Percentiles rank a stretch among this genome's conserved stretches.
These are phyloP conservation scores for Neckera pumila DNA, from an alignment of 225 moss, liverwort and hornwort species.

Conservation along the genomic window DNA sequence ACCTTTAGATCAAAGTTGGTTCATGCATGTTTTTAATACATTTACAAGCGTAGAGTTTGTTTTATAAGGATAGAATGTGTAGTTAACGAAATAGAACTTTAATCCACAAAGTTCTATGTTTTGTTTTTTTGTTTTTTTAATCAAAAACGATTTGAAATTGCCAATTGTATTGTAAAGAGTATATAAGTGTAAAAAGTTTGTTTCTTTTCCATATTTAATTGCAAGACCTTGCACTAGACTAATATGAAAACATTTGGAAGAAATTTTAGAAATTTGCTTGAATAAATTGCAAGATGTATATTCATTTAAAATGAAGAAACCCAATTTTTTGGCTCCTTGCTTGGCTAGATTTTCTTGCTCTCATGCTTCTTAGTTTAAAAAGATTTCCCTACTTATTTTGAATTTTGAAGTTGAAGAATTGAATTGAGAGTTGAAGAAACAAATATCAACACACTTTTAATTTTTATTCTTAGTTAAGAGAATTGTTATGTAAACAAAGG, in stretches of 20 bases:
- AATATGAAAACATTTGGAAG: neutral
- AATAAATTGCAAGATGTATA: neutral
- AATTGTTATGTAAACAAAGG: neutral
- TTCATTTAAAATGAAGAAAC: neutral
- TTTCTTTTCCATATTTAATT: no score
- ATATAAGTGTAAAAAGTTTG: no score
- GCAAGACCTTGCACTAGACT: neutral
- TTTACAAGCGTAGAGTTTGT: neutral
- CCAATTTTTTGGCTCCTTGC: neutral
- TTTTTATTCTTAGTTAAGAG: neutral
- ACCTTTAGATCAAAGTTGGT: fast-evolving
- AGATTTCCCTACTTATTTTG: fast-evolving
- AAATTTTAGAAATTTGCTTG: neutral
- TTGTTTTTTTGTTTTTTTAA: neutral
- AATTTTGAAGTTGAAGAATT: neutral
- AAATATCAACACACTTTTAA: fast-evolving
- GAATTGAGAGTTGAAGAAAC: neutral
- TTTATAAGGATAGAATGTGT: neutral
- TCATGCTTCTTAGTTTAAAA: neutral
- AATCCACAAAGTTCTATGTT: fast-evolving
- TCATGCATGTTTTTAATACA: neutral
- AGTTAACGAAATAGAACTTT: neutral
- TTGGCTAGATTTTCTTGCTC: neutral
- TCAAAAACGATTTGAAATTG: neutral
- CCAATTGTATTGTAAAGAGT: neutral